Evolutionary conservation across 805 yeast species (phyloP).

Genomic region (Blastobotrys parvus): DNA sequence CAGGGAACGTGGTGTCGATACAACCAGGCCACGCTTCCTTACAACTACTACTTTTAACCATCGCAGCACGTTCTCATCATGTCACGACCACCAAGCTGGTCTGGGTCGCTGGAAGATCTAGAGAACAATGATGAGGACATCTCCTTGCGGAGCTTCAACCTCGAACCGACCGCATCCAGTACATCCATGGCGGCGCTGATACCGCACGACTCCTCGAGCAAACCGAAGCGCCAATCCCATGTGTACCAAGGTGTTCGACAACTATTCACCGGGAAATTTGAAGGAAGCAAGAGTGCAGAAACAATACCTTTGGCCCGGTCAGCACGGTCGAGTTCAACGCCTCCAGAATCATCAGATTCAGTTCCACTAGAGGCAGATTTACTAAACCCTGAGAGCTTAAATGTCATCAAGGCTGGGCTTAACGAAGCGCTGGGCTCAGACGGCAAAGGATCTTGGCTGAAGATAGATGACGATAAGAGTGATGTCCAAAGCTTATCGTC

Average conservation of each 20-base stretch:
- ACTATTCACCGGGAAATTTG: conserved; percentile 7
- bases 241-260: conserved; percentile 9
- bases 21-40: too few species aligned
- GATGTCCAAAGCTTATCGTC: too few species aligned
- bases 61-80: not conserved
- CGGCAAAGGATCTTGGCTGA: conserved; percentile 18
- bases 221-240: not conserved
- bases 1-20: too few species aligned
- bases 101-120: not conserved
- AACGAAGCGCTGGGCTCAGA: conserved; percentile 17
- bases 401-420: conserved; percentile 10
- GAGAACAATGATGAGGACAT: not conserved
- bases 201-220: not conserved
- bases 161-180: not conserved
- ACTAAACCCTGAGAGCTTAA: conserved; percentile 3
- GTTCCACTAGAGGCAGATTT: conserved; percentile 1
- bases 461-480: conserved; percentile 1
- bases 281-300: not conserved
- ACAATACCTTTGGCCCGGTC: not conserved
- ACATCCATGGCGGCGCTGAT: not conserved
- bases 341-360: not conserved
- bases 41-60: too few species aligned
- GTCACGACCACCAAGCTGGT: not conserved
- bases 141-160: conserved; percentile 1
- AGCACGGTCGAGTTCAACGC: not conserved